These are phyloP conservation scores for Cercophora newfieldiana DNA, from an alignment of 495 filamentous ascomycete species.

Conservation along the genomic window DNA sequence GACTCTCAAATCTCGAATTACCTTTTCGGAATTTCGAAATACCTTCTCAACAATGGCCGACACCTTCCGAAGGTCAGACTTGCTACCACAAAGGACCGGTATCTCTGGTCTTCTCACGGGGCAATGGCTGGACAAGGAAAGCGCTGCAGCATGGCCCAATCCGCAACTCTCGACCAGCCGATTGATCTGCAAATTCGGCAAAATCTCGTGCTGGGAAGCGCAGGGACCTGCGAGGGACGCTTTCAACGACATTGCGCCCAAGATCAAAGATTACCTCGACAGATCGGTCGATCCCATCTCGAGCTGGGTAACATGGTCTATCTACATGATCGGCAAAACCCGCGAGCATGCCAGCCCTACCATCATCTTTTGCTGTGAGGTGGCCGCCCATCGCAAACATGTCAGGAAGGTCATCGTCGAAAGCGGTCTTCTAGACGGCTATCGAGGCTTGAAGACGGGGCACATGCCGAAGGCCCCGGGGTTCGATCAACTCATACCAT, in stretches of 20 bases:
- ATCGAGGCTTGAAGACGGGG: constrained; percentile 12
- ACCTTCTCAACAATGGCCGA: neutral
- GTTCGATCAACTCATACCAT: constrained; percentile 5
- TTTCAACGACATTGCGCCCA: constrained; percentile 1
- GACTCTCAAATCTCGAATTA: too few species aligned
- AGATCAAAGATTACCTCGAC: constrained; percentile 9
- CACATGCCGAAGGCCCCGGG: constrained; percentile 12
- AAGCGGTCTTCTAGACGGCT: constrained; percentile 12
- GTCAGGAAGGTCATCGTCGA: constrained; percentile 11
- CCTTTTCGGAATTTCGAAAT: too few species aligned
- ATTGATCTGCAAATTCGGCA: neutral
- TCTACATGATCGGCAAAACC: constrained; percentile 13
- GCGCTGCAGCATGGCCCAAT: neutral
- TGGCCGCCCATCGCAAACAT: constrained; percentile 9
- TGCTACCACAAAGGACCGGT: neutral
- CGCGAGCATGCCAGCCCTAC: constrained; percentile 4
- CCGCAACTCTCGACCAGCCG: neutral
- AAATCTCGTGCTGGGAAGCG: neutral
- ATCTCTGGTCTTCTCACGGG: neutral
- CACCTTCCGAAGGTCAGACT: neutral
- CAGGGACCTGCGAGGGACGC: neutral
- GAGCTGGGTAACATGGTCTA: constrained; percentile 14
- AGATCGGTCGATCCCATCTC: constrained; percentile 12
- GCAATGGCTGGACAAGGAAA: neutral
- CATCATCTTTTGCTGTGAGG: constrained; percentile 13